Base-by-base conservation (phyloP, 768 basidiomycete species). In the Steccherinum ochraceum region DNA sequence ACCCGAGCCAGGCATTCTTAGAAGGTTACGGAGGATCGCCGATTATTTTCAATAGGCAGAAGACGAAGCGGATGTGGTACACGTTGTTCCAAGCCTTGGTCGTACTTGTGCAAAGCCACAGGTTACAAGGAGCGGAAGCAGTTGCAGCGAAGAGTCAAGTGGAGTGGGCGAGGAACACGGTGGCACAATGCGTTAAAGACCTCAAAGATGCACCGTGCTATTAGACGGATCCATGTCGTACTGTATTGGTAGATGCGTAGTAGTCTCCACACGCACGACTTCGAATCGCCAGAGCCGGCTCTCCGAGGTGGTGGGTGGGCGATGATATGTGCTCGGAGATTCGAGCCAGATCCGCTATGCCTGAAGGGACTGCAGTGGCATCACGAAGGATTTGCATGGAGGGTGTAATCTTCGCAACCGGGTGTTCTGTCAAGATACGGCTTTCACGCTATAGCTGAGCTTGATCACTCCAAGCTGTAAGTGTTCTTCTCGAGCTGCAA, bases 401-500 rank as follows among this genome's bases (percentile, higher is more conserved):
- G n/a, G n/a, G n/a, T n/a, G n/a, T n/a, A n/a, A n/a, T n/a, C n/a
- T n/a, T n/a, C n/a, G n/a, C n/a, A n/a, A n/a, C n/a, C n/a, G n/a
- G n/a, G n/a, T n/a, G n/a, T n/a, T n/a, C n/a, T n/a, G n/a, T n/a
- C n/a, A n/a, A n/a, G n/a, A n/a, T n/a, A n/a, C n/a, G n/a, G n/a
- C n/a, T n/a, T n/a, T n/a, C n/a, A n/a, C n/a, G n/a, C n/a, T n/a
- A n/a, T n/a, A n/a, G n/a, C n/a, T n/a, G n/a, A n/a, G n/a, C n/a
- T n/a, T n/a, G 40, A 23, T 54, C 46, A 59, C 47, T 89, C 86
- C 58, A 86, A 62, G 59, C 81, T 88, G 57, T 89, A 92, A 0
- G 88, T 89, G 58, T 92, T 92, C 72, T 90, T 91, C 64, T 92
- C 89, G 62, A 90, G 66, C 88, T 90, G 54, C 12, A 45, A 18